Evolutionary conservation across 2,329 filamentous ascomycete species (phyloP).

Genomic region (Bimuria novae-zelandiae): DNA sequence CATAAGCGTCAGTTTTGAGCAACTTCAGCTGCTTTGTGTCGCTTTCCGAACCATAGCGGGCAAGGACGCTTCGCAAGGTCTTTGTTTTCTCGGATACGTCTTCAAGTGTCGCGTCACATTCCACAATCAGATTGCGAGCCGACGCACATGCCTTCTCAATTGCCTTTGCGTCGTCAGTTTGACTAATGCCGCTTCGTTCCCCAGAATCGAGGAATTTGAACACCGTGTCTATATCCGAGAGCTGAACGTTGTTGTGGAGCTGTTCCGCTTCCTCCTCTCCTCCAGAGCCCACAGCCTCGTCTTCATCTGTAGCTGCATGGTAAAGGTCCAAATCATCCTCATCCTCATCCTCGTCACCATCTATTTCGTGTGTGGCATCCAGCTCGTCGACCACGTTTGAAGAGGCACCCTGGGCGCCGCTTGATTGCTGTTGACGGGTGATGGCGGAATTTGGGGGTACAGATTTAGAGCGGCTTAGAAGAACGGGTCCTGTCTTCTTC

Average conservation of each 20-base stretch:
- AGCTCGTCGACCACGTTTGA: background rate
- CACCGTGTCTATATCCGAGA: constrained; percentile 20
- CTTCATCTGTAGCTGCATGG: background rate
- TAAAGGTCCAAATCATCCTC: background rate
- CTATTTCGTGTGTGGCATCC: background rate
- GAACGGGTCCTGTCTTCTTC: background rate
- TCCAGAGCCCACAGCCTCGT: background rate
- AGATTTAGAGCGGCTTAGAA: background rate
- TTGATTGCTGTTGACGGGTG: background rate
- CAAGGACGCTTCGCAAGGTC: constrained; percentile 16
- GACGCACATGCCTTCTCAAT: constrained; percentile 22
- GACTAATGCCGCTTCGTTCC: constrained; percentile 22
- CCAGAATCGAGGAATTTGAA: constrained; percentile 28
- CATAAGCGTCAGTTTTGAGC: constrained; percentile 36
- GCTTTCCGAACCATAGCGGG: background rate
- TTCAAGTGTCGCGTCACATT: constrained; percentile 11
- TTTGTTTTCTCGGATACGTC: constrained; percentile 13
- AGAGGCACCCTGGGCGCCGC: background rate
- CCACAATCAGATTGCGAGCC: constrained; percentile 1
- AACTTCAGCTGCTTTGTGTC: constrained; percentile 6
- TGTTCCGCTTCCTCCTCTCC: constrained; percentile 1
- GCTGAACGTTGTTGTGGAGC: background rate
- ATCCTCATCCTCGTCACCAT: background rate
- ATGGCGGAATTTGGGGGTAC: background rate
- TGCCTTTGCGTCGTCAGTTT: constrained; percentile 17